Base-by-base conservation (phyloP, 106 monocot species). In the Platanthera zijinensis region DNA sequence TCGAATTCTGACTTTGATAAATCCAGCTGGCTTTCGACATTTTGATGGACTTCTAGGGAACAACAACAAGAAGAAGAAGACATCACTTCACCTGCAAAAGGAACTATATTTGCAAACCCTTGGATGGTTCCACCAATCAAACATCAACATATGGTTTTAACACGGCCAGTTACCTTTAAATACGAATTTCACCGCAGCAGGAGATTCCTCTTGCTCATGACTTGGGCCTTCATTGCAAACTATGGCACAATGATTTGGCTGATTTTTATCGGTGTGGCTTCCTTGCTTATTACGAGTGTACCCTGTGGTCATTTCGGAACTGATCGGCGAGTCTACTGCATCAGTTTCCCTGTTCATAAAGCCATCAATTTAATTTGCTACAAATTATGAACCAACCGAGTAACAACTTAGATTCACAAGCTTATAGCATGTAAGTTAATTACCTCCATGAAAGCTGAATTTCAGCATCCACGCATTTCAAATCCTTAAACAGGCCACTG, bases 401-500 rank as follows among this genome's bases (percentile, higher is more conserved):
- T 4, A 8, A 7, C 5, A 59, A 47, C 45, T 30, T 30, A 76
- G 49, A 14, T 51, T 56, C 45, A 21, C 18, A 47, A 5, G 12
- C 39, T 25, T 18, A n/a, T 21, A 18, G 28, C 39, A 59, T 51
- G 14, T 7, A 53, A 18, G 66, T 81, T 25, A 25, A 25, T 25
- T 85, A 87, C 92, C 87, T 87, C 48, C 45, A 32, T 59, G 72
- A 77, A 28, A 74, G 80, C 46, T 75, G 75, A 62, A 50, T 73
- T 82, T 50, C 85, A n/a, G 63, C 77, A 78, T 79, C 78, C 30
- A 22, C 72, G 49, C 76, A 82, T 39, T 74, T 84, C 48, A 89
- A 74, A 71, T 91, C 89, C 61, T 89, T 84, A 8, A 91, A 83
- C 77, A 93, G 72, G 49, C 86, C 89, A 49, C 83, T 85, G 68